A percentile compares a stretch with the other conserved stretches of the same genome.
phyloP scores from a whole-genome alignment of 2,329 filamentous ascomycete species.

The Aaosphaeria arxii region DNA sequence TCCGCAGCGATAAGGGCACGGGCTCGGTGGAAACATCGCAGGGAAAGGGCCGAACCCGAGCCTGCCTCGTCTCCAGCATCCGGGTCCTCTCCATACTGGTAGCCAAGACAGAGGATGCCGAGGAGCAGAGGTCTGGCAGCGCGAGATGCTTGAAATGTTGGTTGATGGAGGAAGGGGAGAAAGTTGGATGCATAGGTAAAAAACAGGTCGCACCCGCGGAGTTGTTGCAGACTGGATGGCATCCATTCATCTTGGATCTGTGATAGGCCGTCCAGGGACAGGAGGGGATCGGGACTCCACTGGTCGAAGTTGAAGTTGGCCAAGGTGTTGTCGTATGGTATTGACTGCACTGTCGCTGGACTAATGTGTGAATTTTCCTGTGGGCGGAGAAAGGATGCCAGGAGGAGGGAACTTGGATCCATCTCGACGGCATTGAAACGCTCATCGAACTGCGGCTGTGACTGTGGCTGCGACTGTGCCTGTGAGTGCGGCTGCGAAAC shows the following conservation, averaged over 20 bases:
- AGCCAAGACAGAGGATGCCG: conserved; percentile 14
- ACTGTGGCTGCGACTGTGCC: too few species aligned
- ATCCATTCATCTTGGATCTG: neutral
- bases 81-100: conserved; percentile 17
- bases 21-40: neutral
- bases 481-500: too few species aligned
- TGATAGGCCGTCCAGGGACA: neutral
- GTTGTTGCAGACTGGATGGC: neutral
- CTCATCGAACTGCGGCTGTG: too few species aligned
- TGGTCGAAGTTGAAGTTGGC: too few species aligned
- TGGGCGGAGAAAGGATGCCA: too few species aligned
- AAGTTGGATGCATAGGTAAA: neutral
- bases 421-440: too few species aligned
- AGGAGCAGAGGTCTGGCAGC: conserved; percentile 7
- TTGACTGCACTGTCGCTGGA: too few species aligned
- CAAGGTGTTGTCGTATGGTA: too few species aligned
- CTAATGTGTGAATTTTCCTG: too few species aligned
- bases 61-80: conserved; percentile 5
- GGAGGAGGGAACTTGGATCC: too few species aligned
- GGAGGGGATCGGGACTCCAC: too few species aligned
- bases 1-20: neutral
- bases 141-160: conserved; percentile 9
- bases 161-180: neutral
- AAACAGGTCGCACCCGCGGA: neutral
- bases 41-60: conserved; percentile 5